phyloP scores from a whole-genome alignment of 176 grass and related monocot species.

The Carex cristatella region DNA sequence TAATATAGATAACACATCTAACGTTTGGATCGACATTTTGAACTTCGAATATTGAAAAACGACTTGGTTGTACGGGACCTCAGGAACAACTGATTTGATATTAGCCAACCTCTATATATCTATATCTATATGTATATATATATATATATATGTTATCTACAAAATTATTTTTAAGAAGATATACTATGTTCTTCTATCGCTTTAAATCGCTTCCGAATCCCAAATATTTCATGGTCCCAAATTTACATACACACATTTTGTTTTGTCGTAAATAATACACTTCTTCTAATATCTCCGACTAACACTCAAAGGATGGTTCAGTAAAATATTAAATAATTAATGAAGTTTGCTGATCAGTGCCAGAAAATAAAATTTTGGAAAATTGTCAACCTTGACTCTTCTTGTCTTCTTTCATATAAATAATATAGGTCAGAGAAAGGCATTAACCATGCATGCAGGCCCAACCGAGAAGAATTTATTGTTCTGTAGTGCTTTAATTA shows the following conservation, averaged over 20 bases:
- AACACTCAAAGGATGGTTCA: neutral
- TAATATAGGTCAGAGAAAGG: neutral
- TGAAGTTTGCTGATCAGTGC: neutral
- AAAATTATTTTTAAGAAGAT: neutral
- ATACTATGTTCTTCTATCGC: neutral
- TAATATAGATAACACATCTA: too few relatives aligned
- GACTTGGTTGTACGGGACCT: too few relatives aligned
- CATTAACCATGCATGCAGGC: neutral
- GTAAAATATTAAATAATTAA: neutral
- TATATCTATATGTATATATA: too few relatives aligned
- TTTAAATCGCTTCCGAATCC: neutral
- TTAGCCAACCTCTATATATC: too few relatives aligned
- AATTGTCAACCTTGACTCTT: neutral
- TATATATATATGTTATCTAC: too few relatives aligned
- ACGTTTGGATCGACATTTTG: too few relatives aligned
- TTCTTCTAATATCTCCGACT: neutral
- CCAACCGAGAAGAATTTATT: neutral
- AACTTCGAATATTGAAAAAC: too few relatives aligned
- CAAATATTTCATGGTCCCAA: neutral
- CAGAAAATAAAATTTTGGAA: neutral
- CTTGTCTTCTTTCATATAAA: neutral
- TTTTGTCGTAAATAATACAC: neutral
- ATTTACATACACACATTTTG: neutral
- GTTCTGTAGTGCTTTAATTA: neutral
- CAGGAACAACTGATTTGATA: too few relatives aligned